phyloP scores from a whole-genome alignment of 106 monocot species.

The Triglochin maritima region DNA sequence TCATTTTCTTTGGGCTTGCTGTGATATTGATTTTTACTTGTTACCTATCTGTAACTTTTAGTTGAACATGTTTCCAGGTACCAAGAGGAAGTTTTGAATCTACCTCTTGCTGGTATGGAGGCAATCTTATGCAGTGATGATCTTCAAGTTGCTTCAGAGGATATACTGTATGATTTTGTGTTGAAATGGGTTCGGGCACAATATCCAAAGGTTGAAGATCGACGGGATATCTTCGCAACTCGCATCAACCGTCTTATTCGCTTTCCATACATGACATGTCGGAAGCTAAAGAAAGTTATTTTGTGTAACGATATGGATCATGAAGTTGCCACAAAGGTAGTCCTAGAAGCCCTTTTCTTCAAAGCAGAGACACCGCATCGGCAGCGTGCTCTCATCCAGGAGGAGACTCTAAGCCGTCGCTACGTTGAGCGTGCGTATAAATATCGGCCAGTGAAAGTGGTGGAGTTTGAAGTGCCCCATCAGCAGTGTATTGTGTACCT shows the following conservation, averaged over 20 bases:
- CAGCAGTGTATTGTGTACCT: conserved; percentile 27
- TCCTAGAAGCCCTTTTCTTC: conserved; percentile 23
- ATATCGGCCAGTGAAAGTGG: conserved; percentile 18
- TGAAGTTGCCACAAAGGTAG: conserved; percentile 12
- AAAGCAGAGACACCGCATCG: conserved; percentile 15
- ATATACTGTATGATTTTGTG: conserved; percentile 18
- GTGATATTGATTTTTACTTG: neutral
- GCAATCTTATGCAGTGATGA: conserved; percentile 18
- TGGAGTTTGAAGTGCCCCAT: conserved; percentile 20
- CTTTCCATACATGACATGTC: conserved; percentile 19
- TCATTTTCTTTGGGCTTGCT: too few relatives aligned
- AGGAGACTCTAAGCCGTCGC: neutral
- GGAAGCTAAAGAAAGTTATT: conserved; percentile 17
- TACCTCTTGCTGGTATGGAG: conserved; percentile 22
- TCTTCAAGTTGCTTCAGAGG: conserved; percentile 24
- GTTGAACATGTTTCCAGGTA: conserved; percentile 1
- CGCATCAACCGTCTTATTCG: conserved; percentile 12
- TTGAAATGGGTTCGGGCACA: conserved; percentile 20
- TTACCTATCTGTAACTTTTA: neutral
- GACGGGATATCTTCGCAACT: conserved; percentile 7
- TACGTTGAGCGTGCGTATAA: conserved; percentile 14
- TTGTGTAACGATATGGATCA: conserved; percentile 16
- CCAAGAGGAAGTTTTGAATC: conserved; percentile 20
- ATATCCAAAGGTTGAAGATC: conserved; percentile 14
- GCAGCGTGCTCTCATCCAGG: conserved; percentile 9